Evolutionary conservation across 768 basidiomycete genomes (phyloP).

Genomic region (Sistotremastrum niveocremeum): DNA sequence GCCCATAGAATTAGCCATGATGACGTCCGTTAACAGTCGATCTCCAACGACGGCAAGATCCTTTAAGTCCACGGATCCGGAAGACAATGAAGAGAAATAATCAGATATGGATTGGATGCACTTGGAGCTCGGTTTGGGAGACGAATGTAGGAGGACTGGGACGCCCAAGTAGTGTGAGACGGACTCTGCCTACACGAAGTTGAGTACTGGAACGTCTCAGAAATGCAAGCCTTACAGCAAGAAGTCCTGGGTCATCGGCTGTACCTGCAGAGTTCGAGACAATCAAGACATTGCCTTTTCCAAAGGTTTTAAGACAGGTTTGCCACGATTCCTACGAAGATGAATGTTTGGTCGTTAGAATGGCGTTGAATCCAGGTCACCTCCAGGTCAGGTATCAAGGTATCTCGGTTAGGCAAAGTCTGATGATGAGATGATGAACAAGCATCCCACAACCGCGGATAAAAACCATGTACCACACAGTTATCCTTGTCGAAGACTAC

Average conservation of each 20-base stretch:
- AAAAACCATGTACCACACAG: constrained; percentile 46
- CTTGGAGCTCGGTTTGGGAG: constrained; percentile 67
- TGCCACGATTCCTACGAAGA: constrained; percentile 56
- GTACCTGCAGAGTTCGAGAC: constrained; percentile 95
- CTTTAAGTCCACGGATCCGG: constrained; percentile 24
- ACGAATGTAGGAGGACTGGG: constrained; percentile 68
- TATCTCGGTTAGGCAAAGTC: constrained; percentile 73
- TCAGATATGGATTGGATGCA: constrained; percentile 57
- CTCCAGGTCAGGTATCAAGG: constrained; percentile 60
- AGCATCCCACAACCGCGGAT: neutral
- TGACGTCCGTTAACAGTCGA: constrained; percentile 81
- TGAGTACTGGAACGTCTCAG: neutral
- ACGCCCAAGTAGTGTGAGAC: constrained; percentile 64
- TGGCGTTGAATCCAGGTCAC: constrained; percentile 21
- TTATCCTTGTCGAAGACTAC: constrained; percentile 97
- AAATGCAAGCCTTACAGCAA: constrained; percentile 39
- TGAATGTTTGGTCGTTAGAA: neutral
- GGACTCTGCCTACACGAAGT: constrained; percentile 59
- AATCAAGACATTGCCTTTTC: constrained; percentile 66
- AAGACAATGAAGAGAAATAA: constrained; percentile 56
- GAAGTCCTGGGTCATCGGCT: constrained; percentile 57
- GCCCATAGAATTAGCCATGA: constrained; percentile 68
- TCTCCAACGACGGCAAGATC: constrained; percentile 82
- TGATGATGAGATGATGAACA: constrained; percentile 17
- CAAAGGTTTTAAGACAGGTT: constrained; percentile 59